Base-by-base conservation (phyloP, 192 early-diverging fungal species). In the Gryganskiella cystojenkinii region DNA sequence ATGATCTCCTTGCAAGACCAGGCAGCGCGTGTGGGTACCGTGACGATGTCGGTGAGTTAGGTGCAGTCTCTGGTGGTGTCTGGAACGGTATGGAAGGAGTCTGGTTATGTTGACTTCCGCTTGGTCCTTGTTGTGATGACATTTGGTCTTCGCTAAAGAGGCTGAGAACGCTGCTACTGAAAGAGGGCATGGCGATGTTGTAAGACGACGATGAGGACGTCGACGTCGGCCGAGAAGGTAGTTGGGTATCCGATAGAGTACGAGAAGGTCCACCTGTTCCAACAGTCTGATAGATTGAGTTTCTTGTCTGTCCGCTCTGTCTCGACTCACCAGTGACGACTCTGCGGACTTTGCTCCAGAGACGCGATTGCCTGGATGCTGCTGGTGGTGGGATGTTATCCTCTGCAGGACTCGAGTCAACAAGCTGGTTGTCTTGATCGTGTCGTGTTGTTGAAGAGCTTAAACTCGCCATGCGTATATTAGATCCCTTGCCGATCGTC, bases 21-120 rank as follows among this genome's bases (percentile, higher is more conserved):
- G 74, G 74, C 17, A 78, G 19, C 24, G 51, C 46, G 35, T 78
- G 64, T 5, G 33, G 44, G 37, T 54, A 33, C 43, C 20, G 9
- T 37, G 61, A 20, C 30, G 74, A 58, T 9, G 56, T 44, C 0
- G 71, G 71, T 3, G 74, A 69, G 27, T 51, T 64, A 13, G 61
- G 53, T n/a, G 66, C 66, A 3, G 74, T 78, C 28, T 78, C 74
- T 52, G 74, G 74, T 3, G 74, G 66, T 1, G 74, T 78, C 51
- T 78, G 60, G 24, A 78, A 78, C 11, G 50, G 58, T 10, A 25
- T 22, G 0, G 44, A n/a, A 44, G 65, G 53, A n/a, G 6, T 46
- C n/a, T 47, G 9, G 13, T 45, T 15, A 43, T 57, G 51, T 24
- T 20, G 20, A 30, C 17, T 30, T 35, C 2, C 10, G 40, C 7